A percentile compares a stretch with the other conserved stretches of the same genome.
Conservation (phyloP, 495 filamentous ascomycete genomes). For the Aspergillus biplanus region DNA sequence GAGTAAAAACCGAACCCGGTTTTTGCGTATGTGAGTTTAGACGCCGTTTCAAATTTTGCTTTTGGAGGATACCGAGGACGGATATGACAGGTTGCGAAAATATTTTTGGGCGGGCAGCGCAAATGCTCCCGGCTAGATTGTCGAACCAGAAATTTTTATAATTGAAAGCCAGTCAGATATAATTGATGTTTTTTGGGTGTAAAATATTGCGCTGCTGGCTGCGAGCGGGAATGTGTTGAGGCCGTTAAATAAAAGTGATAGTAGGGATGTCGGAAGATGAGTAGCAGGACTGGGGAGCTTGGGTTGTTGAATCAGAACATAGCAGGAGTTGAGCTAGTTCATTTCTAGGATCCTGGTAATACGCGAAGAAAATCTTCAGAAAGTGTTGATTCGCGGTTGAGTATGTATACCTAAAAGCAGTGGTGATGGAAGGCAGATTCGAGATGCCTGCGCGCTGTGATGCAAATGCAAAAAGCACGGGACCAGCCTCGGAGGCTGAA, state of each 20-base stretch:
- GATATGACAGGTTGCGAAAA: background rate
- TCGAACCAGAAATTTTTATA: conserved; percentile 2
- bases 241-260: background rate
- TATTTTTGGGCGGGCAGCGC: background rate
- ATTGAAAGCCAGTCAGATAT: background rate
- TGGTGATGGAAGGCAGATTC: conserved; percentile 20
- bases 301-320: background rate
- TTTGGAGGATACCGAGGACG: background rate
- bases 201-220: background rate
- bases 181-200: background rate
- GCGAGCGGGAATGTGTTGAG: background rate
- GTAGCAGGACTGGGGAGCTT: background rate
- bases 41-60: no score
- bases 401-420: conserved; percentile 2
- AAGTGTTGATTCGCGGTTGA: background rate
- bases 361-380: background rate
- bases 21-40: no score
- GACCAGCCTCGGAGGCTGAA: conserved; percentile 28
- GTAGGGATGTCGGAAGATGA: conserved; percentile 2
- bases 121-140: background rate
- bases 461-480: conserved; percentile 26
- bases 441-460: conserved; percentile 32
- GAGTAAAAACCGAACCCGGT: background rate
- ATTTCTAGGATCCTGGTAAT: background rate
- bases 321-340: background rate